Conservation (phyloP, 1,139 yeast species). For the Geotrichum candidum region DNA sequence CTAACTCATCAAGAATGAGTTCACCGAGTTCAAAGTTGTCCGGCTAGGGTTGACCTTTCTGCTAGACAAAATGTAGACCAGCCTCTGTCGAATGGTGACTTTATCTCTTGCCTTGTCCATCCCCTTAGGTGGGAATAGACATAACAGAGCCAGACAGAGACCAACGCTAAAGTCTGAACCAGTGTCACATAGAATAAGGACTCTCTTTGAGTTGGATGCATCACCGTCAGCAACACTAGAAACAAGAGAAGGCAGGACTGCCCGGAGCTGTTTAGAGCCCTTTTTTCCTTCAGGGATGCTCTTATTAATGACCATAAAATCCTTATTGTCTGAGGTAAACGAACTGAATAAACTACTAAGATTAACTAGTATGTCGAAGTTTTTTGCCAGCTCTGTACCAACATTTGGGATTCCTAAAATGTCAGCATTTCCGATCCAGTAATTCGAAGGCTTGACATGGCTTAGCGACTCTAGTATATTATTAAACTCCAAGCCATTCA, state of each 20-base stretch:
- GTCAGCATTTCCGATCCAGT: slow-evolving; percentile 21
- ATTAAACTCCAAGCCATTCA: not conserved
- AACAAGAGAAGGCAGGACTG: slow-evolving; percentile 36
- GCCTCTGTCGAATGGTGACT: slow-evolving; percentile 49
- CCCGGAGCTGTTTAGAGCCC: slow-evolving; percentile 54
- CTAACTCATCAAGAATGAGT: slow-evolving; percentile 29
- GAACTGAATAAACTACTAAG: not conserved
- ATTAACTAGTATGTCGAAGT: slow-evolving; percentile 19
- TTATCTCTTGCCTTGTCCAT: slow-evolving; percentile 23
- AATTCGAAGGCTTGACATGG: slow-evolving; percentile 20
- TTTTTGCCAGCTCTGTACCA: not conserved
- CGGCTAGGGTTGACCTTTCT: slow-evolving; percentile 66
- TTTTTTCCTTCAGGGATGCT: slow-evolving; percentile 47
- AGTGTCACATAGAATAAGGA: slow-evolving; percentile 52
- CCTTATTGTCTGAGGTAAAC: not conserved
- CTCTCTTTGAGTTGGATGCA: slow-evolving; percentile 10
- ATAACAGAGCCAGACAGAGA: slow-evolving; percentile 47
- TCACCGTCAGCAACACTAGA: slow-evolving; percentile 12
- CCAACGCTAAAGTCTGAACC: slow-evolving; percentile 66
- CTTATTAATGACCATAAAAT: not conserved
- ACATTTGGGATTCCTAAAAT: not conserved
- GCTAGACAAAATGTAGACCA: slow-evolving; percentile 45
- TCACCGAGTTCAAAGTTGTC: slow-evolving; percentile 53
- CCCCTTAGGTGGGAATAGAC: slow-evolving; percentile 39
- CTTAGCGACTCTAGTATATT: not conserved